phyloP scores from a whole-genome alignment of 495 filamentous ascomycete genomes.

The Aspergillus panamensis region DNA sequence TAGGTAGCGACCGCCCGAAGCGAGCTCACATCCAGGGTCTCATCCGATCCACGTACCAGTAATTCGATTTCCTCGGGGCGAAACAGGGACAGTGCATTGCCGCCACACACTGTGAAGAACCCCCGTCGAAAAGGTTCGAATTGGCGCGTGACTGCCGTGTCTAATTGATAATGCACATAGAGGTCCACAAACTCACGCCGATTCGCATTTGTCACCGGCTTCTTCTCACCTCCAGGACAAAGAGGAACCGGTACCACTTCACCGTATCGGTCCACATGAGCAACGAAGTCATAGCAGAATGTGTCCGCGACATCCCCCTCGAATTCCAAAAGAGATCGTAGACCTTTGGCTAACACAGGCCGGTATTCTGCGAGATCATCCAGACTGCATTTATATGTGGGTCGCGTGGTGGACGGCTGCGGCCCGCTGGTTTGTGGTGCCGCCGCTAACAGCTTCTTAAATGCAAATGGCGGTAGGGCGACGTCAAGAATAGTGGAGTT shows the following conservation, averaged over 20 bases:
- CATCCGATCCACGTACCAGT: constrained; percentile 83
- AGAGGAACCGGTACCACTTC: constrained; percentile 61
- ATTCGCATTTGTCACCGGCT: constrained; percentile 80
- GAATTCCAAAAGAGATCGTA: constrained; percentile 73
- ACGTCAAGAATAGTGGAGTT: constrained; percentile 95
- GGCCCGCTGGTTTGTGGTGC: constrained; percentile 55
- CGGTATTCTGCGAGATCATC: constrained; percentile 85
- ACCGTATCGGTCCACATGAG: constrained; percentile 76
- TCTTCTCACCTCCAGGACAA: constrained; percentile 68
- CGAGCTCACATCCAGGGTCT: constrained; percentile 71
- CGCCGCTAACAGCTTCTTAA: constrained; percentile 78
- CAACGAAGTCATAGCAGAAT: constrained; percentile 82
- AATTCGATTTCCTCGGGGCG: constrained; percentile 94
- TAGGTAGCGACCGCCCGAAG: constrained; percentile 77
- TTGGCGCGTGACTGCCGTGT: constrained; percentile 73
- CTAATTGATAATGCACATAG: constrained; percentile 78
- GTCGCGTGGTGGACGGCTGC: constrained; percentile 53
- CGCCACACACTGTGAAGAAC: constrained; percentile 89
- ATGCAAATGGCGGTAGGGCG: constrained; percentile 86
- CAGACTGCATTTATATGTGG: constrained; percentile 66
- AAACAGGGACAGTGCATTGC: constrained; percentile 85
- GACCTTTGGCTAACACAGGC: constrained; percentile 70
- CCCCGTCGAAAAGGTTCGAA: constrained; percentile 95
- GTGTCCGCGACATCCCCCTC: constrained; percentile 80
- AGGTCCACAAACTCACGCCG: constrained; percentile 84